Evolutionary conservation across 768 basidiomycete genomes (phyloP).

Genomic region (Sutorius australiensis): DNA sequence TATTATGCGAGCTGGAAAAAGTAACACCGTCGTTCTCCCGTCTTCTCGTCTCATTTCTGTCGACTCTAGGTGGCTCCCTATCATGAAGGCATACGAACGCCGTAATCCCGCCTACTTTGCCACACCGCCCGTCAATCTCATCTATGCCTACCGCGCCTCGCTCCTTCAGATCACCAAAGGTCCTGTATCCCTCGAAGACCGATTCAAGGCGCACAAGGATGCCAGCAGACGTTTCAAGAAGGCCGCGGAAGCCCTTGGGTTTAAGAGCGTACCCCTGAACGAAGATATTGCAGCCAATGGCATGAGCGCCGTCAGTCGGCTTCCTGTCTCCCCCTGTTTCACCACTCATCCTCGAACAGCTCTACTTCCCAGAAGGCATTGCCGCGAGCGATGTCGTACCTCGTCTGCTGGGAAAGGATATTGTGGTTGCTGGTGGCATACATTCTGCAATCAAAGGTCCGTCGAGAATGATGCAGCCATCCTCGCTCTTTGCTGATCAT

Average conservation of each 20-base stretch:
- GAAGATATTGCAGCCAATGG: slow-evolving; percentile 78
- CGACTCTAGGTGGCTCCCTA: slow-evolving; percentile 70
- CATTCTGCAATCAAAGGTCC: slow-evolving; percentile 80
- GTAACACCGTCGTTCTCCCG: slow-evolving; percentile 33
- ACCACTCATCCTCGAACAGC: slow-evolving; percentile 30
- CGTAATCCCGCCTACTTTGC: slow-evolving; percentile 88
- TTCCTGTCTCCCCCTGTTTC: neutral
- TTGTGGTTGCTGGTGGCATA: slow-evolving; percentile 86
- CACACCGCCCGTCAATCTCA: slow-evolving; percentile 91
- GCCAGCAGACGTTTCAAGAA: slow-evolving; percentile 67
- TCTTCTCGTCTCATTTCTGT: neutral
- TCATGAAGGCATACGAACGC: slow-evolving; percentile 90
- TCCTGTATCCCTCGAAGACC: slow-evolving; percentile 65
- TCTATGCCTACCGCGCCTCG: slow-evolving; percentile 87
- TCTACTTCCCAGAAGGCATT: slow-evolving; percentile 85
- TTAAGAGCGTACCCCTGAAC: slow-evolving; percentile 66
- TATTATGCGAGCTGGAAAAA: slow-evolving; percentile 93
- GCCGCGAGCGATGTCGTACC: slow-evolving; percentile 73
- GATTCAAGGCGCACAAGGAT: slow-evolving; percentile 72
- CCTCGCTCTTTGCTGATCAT: slow-evolving; percentile 7
- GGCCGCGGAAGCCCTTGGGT: slow-evolving; percentile 60
- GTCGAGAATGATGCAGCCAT: slow-evolving; percentile 12
- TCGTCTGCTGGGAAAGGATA: slow-evolving; percentile 60
- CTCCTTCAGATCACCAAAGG: slow-evolving; percentile 65
- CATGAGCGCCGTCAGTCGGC: slow-evolving; percentile 75